Conservation (phyloP, 345 rosid genomes). For the Moricandia arvensis region DNA sequence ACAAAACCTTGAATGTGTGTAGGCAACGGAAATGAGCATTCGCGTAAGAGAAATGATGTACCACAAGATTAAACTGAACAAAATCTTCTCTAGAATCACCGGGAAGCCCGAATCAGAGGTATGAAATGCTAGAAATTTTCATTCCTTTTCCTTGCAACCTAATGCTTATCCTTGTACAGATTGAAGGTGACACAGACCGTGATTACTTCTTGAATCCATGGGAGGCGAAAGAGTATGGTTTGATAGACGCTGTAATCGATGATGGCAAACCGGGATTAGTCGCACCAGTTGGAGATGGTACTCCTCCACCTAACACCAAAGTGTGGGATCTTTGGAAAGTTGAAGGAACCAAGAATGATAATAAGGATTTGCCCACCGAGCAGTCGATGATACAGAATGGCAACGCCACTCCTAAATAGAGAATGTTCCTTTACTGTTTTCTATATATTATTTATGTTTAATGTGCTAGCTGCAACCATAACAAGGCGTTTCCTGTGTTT, state of each 20-base stretch:
- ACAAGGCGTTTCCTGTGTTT: slow-evolving; percentile 6
- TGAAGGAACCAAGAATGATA: slow-evolving; percentile 63
- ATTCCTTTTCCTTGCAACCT: background rate
- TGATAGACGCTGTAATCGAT: slow-evolving; percentile 78
- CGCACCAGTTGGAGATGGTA: slow-evolving; percentile 65
- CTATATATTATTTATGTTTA: background rate
- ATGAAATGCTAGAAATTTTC: background rate
- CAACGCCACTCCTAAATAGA: slow-evolving; percentile 18
- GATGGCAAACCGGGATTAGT: slow-evolving; percentile 93
- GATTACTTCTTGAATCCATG: slow-evolving; percentile 89
- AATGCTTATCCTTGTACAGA: slow-evolving; percentile 38
- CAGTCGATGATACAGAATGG: slow-evolving; percentile 38
- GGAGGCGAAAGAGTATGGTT: slow-evolving; percentile 94
- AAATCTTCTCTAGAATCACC: slow-evolving; percentile 71
- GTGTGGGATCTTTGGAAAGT: slow-evolving; percentile 74
- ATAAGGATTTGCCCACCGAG: slow-evolving; percentile 62
- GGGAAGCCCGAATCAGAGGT: slow-evolving; percentile 82
- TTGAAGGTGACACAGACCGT: slow-evolving; percentile 74
- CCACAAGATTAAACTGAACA: slow-evolving; percentile 72
- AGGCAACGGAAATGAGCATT: slow-evolving; percentile 76
- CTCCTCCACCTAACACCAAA: slow-evolving; percentile 68
- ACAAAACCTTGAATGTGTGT: slow-evolving; percentile 26
- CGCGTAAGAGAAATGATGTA: slow-evolving; percentile 76
- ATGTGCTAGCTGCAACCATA: background rate
- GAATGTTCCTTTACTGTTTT: slow-evolving; percentile 3